Percentiles rank a stretch among this genome's conserved stretches.
phyloP scores from a whole-genome alignment of 805 yeast species.

The Hanseniaspora clermontiae region DNA sequence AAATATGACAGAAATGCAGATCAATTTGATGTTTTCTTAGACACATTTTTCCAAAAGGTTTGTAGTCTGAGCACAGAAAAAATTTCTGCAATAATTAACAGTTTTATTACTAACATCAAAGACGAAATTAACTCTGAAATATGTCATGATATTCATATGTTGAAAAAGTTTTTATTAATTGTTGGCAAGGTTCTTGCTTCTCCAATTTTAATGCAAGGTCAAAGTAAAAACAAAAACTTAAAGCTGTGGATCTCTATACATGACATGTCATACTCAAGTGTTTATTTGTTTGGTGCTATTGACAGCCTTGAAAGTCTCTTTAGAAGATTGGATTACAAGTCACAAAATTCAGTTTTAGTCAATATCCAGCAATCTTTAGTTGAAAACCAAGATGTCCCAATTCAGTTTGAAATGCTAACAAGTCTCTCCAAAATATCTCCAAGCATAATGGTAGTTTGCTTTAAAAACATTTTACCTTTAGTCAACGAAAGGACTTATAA shows the following conservation, averaged over 20 bases:
- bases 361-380: not conserved
- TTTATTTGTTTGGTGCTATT: not conserved
- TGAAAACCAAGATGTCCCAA: not conserved
- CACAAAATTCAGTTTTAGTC: not conserved
- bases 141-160: not conserved
- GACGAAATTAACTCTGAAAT: not conserved
- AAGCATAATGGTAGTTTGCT: not conserved
- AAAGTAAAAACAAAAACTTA: conserved; percentile 9
- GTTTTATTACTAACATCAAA: not conserved
- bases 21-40: not conserved
- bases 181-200: conserved; percentile 4
- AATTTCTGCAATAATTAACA: not conserved
- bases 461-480: not conserved
- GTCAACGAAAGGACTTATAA: not conserved
- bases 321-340: conserved; percentile 3
- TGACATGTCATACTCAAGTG: not conserved
- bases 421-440: not conserved
- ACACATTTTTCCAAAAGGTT: not conserved
- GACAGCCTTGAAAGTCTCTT: not conserved
- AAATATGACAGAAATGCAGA: not conserved
- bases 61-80: not conserved
- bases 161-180: not conserved
- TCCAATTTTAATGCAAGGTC: not conserved
- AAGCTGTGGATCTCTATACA: conserved; percentile 8
- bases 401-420: conserved; percentile 1